A percentile compares a stretch with the other conserved stretches of the same genome.
phyloP scores from a whole-genome alignment of 768 basidiomycete species.

The Gelatoporia subvermispora region DNA sequence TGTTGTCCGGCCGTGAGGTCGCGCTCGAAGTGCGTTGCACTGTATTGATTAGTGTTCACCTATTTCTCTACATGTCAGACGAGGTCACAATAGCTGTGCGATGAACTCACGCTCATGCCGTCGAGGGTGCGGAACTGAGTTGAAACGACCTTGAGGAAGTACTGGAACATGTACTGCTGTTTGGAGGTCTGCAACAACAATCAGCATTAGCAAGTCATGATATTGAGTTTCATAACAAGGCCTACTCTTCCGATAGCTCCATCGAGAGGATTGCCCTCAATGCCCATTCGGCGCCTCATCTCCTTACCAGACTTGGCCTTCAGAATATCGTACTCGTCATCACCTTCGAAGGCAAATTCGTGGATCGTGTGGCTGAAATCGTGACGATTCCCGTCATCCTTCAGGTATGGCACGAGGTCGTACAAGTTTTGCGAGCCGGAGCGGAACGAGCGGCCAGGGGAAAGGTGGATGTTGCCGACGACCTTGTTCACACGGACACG shows the following conservation, averaged over 20 bases:
- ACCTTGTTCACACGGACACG: constrained; percentile 96
- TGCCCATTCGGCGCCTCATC: constrained; percentile 70
- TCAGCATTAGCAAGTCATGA: constrained; percentile 1
- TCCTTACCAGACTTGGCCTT: constrained; percentile 57
- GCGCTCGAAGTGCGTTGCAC: constrained; percentile 93
- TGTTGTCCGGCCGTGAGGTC: constrained; percentile 64
- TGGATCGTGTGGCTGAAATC: constrained; percentile 92
- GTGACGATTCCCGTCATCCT: constrained; percentile 82
- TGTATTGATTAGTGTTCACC: constrained; percentile 92
- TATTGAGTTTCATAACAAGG: constrained; percentile 1
- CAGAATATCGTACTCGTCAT: constrained; percentile 73
- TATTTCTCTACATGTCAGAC: constrained; percentile 20
- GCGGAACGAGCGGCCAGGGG: constrained; percentile 95
- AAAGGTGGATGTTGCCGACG: constrained; percentile 91
- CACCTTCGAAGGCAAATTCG: constrained; percentile 73
- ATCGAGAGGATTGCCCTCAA: constrained; percentile 75
- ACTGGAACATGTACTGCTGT: constrained; percentile 93
- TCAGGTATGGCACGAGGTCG: constrained; percentile 92
- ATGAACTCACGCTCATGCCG: constrained; percentile 53
- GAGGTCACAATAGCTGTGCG: not conserved
- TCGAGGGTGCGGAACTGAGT: constrained; percentile 88
- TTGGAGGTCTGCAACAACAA: constrained; percentile 53
- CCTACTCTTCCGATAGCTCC: constrained; percentile 52
- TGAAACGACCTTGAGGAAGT: constrained; percentile 98
- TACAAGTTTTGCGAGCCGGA: constrained; percentile 71